Evolutionary conservation across 768 basidiomycete species (phyloP).

Genomic region (Lyophyllum semitale): DNA sequence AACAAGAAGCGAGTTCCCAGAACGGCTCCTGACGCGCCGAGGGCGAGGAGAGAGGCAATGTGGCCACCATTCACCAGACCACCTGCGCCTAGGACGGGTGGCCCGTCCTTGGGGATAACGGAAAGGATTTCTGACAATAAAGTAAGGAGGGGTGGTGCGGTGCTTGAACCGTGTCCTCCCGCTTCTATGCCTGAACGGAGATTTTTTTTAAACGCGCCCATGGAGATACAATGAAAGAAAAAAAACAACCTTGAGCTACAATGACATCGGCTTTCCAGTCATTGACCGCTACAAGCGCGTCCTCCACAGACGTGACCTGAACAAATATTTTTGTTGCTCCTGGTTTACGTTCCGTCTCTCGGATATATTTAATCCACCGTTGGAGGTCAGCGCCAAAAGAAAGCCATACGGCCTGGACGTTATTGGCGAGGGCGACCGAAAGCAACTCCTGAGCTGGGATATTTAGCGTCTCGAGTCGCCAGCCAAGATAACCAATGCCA

Average conservation of each 20-base stretch:
- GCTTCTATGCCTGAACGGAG: slow-evolving; percentile 65
- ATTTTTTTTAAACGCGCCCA: too few species aligned
- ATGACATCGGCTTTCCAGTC: slow-evolving; percentile 76
- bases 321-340: slow-evolving; percentile 59
- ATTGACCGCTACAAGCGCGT: slow-evolving; percentile 59
- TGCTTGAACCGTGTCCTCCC: slow-evolving; percentile 70
- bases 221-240: slow-evolving; percentile 2
- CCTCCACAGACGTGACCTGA: slow-evolving; percentile 60
- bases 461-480: slow-evolving; percentile 61
- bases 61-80: slow-evolving; percentile 69
- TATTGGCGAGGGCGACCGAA: slow-evolving; percentile 49
- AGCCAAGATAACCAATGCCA: slow-evolving; percentile 76
- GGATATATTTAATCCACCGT: slow-evolving; percentile 63
- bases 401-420: slow-evolving; percentile 73
- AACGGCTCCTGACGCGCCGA: slow-evolving; percentile 70
- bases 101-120: slow-evolving; percentile 39
- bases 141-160: slow-evolving; percentile 60
- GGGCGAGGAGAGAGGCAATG: slow-evolving; percentile 61
- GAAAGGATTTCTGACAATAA: slow-evolving; percentile 59
- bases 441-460: slow-evolving; percentile 44
- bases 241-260: slow-evolving; percentile 69
- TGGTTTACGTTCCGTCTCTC: slow-evolving; percentile 48
- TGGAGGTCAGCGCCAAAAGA: slow-evolving; percentile 63
- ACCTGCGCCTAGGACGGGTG: slow-evolving; percentile 72
- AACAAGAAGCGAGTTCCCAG: slow-evolving; percentile 77